These are phyloP conservation scores for Litsea cubeba DNA, from an alignment of 164 flowering plant species.

Conservation along the genomic window DNA sequence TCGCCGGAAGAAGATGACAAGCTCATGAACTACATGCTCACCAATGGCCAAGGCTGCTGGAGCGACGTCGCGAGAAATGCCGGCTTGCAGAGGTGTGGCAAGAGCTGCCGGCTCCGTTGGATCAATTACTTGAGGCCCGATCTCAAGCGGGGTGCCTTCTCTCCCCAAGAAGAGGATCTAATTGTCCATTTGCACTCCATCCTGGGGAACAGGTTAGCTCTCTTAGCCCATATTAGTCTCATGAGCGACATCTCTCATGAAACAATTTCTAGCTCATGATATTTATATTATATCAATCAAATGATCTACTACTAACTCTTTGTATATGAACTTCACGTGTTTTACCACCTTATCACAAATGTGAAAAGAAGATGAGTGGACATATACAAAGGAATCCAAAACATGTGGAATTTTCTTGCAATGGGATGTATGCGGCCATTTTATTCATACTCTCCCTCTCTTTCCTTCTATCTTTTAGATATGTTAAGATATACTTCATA, in stretches of 20 bases:
- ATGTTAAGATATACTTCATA: no score
- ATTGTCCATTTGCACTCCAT: conserved; percentile 60
- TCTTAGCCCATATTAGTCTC: conserved; percentile 13
- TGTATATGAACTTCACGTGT: no score
- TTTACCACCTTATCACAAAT: no score
- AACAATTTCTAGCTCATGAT: no score
- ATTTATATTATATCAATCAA: no score
- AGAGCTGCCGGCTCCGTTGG: conserved; percentile 82
- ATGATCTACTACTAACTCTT: no score
- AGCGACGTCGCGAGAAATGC: conserved; percentile 72
- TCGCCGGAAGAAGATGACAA: conserved; percentile 79
- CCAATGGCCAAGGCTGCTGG: conserved; percentile 76
- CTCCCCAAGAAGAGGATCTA: conserved; percentile 62
- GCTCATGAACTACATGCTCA: conserved; percentile 60
- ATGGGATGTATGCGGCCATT: no score
- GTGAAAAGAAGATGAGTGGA: no score
- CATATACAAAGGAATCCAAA: no score
- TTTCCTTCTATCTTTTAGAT: no score
- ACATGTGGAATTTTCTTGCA: no score
- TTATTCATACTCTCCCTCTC: no score
- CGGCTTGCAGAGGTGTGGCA: conserved; percentile 65
- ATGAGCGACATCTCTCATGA: neutral
- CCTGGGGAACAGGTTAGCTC: conserved; percentile 63
- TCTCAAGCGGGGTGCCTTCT: conserved; percentile 67
- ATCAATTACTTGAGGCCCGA: conserved; percentile 68